These are phyloP conservation scores for Mortierella claussenii DNA, from an alignment of 192 early-diverging fungal species.

Conservation along the genomic window DNA sequence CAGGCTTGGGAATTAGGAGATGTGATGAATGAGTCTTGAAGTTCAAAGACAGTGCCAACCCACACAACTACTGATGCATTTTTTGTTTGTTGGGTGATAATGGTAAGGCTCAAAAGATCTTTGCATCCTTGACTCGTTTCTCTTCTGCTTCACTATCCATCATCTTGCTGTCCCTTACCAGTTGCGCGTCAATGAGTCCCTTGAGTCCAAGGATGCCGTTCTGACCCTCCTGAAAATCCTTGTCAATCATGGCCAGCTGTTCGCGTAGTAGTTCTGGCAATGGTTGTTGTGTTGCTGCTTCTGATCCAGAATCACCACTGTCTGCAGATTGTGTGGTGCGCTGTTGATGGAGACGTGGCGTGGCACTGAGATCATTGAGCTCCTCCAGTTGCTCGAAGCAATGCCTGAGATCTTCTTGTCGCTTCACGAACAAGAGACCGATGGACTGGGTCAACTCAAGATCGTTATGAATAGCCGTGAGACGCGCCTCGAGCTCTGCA, in stretches of 20 bases:
- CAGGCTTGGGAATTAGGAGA: too few relatives aligned
- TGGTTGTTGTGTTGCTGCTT: conserved; percentile 5
- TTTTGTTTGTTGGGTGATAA: too few relatives aligned
- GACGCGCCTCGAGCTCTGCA: conserved; percentile 37
- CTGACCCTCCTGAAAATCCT: conserved; percentile 46
- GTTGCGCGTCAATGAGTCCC: conserved; percentile 45
- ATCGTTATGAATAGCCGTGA: conserved; percentile 31
- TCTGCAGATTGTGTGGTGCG: too few relatives aligned
- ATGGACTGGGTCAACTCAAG: conserved; percentile 47
- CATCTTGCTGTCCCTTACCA: conserved; percentile 40
- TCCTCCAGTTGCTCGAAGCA: conserved; percentile 41
- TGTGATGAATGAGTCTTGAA: too few relatives aligned
- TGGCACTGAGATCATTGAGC: conserved; percentile 12
- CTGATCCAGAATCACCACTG: conserved; percentile 12
- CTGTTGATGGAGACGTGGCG: not conserved
- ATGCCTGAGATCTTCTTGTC: conserved; percentile 36
- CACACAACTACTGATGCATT: too few relatives aligned
- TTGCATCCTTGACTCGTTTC: too few relatives aligned
- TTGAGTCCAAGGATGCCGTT: conserved; percentile 44
- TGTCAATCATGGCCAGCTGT: conserved; percentile 31
- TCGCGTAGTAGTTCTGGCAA: conserved; percentile 36
- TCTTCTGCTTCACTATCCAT: too few relatives aligned
- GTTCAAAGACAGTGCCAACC: too few relatives aligned
- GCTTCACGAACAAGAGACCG: conserved; percentile 45
- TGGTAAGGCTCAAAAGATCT: too few relatives aligned